A percentile compares a stretch with the other conserved stretches of the same genome.
phyloP scores from a whole-genome alignment of 305 asterid species.

The Euphrasia arctica region DNA sequence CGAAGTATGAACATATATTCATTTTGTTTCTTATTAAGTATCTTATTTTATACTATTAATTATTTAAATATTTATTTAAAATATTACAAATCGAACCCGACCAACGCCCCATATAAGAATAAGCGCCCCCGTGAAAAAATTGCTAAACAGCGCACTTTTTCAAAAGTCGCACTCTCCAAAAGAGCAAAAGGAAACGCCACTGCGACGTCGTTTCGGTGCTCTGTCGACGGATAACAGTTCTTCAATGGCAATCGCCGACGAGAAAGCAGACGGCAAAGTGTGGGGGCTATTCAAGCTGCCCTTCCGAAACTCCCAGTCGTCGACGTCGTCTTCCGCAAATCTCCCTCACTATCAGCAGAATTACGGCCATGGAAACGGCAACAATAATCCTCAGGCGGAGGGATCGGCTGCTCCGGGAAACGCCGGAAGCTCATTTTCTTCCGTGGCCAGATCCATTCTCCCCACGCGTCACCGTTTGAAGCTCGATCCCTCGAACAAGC shows the following conservation, averaged over 20 bases:
- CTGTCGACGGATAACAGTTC: slow-evolving; percentile 29
- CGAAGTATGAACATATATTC: too few relatives aligned
- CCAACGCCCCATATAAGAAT: too few relatives aligned
- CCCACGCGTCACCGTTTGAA: slow-evolving; percentile 89
- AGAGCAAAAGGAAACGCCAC: slow-evolving; percentile 23
- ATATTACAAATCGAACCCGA: too few relatives aligned
- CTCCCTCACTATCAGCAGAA: slow-evolving; percentile 46
- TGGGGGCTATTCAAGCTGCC: slow-evolving; percentile 93
- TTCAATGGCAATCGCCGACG: slow-evolving; percentile 65
- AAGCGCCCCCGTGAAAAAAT: not conserved
- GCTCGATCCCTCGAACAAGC: slow-evolving; percentile 92
- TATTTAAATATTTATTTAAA: too few relatives aligned
- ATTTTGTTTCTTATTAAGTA: too few relatives aligned
- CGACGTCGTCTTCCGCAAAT: slow-evolving; percentile 45
- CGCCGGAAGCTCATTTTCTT: slow-evolving; percentile 52
- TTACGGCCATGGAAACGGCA: slow-evolving; percentile 41
- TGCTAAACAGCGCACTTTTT: slow-evolving; percentile 25
- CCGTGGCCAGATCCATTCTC: slow-evolving; percentile 80
- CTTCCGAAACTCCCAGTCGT: slow-evolving; percentile 54
- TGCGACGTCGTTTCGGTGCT: slow-evolving; percentile 32
- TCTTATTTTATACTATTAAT: too few relatives aligned
- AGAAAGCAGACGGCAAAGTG: slow-evolving; percentile 61
- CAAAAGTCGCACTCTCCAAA: slow-evolving; percentile 26
- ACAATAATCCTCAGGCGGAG: slow-evolving; percentile 42
- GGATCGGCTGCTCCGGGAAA: slow-evolving; percentile 47